Base-by-base conservation (phyloP, 306 rosid species). In the Fragaria iinumae region DNA sequence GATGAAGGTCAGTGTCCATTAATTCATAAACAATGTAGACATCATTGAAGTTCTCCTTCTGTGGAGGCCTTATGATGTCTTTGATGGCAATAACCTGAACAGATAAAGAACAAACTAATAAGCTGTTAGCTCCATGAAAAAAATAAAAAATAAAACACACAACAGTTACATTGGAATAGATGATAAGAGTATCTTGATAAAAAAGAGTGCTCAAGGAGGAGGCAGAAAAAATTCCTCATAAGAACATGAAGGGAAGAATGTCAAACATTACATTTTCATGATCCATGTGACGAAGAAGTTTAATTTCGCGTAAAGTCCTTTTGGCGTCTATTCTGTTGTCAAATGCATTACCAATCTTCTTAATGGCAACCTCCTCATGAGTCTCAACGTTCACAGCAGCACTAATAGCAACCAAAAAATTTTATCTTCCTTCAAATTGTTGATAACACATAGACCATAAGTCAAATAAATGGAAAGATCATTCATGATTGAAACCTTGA, bases 281-380 rank as follows among this genome's bases (percentile, higher is more conserved):
- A 80, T 86, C 91, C 98, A 93, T 86, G 89, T 93, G 97, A 70
- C 75, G 90, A 55, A 91, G 98, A 83, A 93, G 96, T 89, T 93
- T 93, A 71, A 93, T 93, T 86, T 93, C 98, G 52, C 97, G 96
- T 63, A 93, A 81, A 69, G 93, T 93, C 88, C 98, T 89, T 81
- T 91, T 93, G 82, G 97, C 97, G 76, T 93, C 96, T 49, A 93
- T 93, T 84, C 90, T 91, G 86, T 91, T 91, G 90, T 93, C 98
- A 84, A 93, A 93, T 81, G 98, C 97, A 83, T 93, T 93, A 55
- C 98, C 98, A 83, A 93, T 76, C 94, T 93, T 93, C 98, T 93
- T 93, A 81, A 93, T 91, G 55, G 98, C 98, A 87, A 93, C 97
- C 85, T 90, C 96, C 84, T 93, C 96, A 63, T 73, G 77, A 10